A percentile compares a stretch with the other conserved stretches of the same genome.
These are phyloP conservation scores for Hemerocallis citrina DNA, from an alignment of 106 monocot species.

Conservation along the genomic window DNA sequence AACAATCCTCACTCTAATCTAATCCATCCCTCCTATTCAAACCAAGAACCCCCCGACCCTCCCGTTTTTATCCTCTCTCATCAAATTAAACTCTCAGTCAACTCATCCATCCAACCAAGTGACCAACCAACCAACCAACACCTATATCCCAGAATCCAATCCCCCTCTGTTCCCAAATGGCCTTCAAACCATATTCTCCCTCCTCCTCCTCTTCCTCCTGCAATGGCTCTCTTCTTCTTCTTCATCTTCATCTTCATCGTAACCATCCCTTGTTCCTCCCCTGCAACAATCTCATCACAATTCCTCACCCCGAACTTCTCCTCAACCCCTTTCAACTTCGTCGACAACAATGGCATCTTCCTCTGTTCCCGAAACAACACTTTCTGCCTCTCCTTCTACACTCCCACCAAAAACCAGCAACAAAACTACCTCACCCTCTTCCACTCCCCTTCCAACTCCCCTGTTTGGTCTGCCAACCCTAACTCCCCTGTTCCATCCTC, in stretches of 20 bases:
- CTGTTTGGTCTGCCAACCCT: constrained; percentile 69
- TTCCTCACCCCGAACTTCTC: constrained; percentile 43
- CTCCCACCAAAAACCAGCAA: constrained; percentile 16
- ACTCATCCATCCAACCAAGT: no score
- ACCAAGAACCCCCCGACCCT: neutral
- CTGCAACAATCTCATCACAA: constrained; percentile 24
- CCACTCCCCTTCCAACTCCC: constrained; percentile 16
- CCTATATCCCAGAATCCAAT: no score
- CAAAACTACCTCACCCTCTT: constrained; percentile 40
- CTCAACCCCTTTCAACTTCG: constrained; percentile 30
- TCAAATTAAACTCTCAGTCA: neutral
- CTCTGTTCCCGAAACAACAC: constrained; percentile 27
- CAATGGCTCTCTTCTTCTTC: constrained; percentile 13
- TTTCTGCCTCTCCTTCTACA: constrained; percentile 31
- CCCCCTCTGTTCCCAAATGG: no score
- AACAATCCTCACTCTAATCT: no score
- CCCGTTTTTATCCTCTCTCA: no score
- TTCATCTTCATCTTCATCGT: constrained; percentile 13
- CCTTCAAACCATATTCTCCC: no score
- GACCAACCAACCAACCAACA: neutral
- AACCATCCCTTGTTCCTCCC: neutral
- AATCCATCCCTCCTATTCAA: no score
- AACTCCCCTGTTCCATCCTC: constrained; percentile 18
- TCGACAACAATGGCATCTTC: constrained; percentile 41
- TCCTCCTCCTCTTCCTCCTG: neutral